Base-by-base conservation (phyloP, 1,284 basidiomycete genomes). In the Melanopsichium pennsylvanicum region DNA sequence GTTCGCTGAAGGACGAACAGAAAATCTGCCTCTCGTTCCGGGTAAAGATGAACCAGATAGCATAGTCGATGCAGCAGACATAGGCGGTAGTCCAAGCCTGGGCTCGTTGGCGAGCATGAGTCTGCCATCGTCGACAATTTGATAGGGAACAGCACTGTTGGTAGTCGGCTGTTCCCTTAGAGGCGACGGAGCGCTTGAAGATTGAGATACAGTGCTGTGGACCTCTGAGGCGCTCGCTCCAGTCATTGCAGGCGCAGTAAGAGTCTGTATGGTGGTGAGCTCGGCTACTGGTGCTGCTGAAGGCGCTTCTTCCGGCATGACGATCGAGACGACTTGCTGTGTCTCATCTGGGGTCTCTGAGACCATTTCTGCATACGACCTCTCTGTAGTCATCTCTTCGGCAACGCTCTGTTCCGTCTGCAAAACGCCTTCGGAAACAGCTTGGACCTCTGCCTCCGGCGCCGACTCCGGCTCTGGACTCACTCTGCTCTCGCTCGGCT, bases 31-130 rank as follows among this genome's bases (percentile, higher is more conserved):
- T 18, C 8, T 32, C 26, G 9, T 31, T 18, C 19, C 29, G 12
- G 41, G n/a, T n/a, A n/a, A 27, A 0, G n/a, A 9, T 11, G 32
- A 10, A 7, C 48, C 18, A 15, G 54, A 36, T 0, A 34, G 13
- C 2, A 40, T 16, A 15, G 37, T 22, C 9, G 51, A 13, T 5
- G 41, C 0, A 8, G 10, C 29, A 15, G 48, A 10, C 49, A 58
- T 39, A 1, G 36, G 31, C 10, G 64, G 52, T 8, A 62, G 49
- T 4, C 58, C 58, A 10, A 68, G 64, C 22, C 58, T 42, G 8
- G 64, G 37, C 49, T 68, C 64, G 21, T 62, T 62, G 32, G 43
- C 55, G 29, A 68, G 49, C 48, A 31, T 29, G 15, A 47, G 54
- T 21, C 56, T 50, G 27, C 45, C 61, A 15, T 22, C 36, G 9